Evolutionary conservation across 129 eudicot species (phyloP).

Genomic region (Kitagawia praeruptora): DNA sequence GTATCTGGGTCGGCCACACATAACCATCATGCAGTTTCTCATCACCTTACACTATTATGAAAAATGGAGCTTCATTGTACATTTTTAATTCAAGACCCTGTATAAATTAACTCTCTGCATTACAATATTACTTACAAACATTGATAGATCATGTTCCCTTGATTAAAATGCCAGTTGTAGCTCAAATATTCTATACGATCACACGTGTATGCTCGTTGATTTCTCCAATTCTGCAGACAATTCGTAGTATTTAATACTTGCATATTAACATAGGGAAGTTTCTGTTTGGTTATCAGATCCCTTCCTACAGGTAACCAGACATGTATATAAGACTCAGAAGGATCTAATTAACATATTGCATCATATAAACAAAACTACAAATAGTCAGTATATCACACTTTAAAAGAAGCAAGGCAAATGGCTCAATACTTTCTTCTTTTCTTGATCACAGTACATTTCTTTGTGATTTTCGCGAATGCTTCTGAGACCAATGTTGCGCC

Average conservation of each 20-base stretch:
- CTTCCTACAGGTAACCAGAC: constrained; percentile 10
- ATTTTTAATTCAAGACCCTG: neutral
- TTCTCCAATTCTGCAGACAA: constrained; percentile 17
- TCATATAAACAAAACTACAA: neutral
- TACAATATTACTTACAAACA: neutral
- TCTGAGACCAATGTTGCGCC: neutral
- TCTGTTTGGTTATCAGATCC: constrained; percentile 9
- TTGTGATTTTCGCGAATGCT: neutral
- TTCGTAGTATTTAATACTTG: neutral
- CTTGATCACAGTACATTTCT: constrained; percentile 3
- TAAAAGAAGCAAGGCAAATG: neutral
- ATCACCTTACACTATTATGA: neutral
- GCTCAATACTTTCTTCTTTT: neutral
- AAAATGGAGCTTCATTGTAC: neutral
- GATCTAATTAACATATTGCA: neutral
- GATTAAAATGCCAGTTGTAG: constrained; percentile 21
- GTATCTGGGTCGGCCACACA: constrained; percentile 10
- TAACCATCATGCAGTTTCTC: neutral
- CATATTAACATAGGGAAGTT: constrained; percentile 17
- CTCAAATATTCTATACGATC: constrained; percentile 13
- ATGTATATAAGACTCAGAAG: neutral
- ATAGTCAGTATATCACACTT: neutral
- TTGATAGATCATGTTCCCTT: constrained; percentile 29
- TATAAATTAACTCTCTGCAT: neutral
- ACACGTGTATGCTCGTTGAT: constrained; percentile 25